Base-by-base conservation (phyloP, 2,329 filamentous ascomycete species). In the Pseudocercospora eumusae region DNA sequence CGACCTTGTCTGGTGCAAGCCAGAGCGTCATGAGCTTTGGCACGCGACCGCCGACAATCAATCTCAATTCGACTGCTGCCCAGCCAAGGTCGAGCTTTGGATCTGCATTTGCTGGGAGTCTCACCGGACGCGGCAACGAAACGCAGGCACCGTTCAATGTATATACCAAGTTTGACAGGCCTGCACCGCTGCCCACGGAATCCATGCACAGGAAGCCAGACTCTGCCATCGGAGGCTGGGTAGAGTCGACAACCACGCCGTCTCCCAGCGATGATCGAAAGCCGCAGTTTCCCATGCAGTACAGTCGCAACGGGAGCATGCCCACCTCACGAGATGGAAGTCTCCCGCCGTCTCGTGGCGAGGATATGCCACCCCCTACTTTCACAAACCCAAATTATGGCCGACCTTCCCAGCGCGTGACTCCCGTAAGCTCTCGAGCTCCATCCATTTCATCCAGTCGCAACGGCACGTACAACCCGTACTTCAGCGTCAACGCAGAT, bases 331-430 rank as follows among this genome's bases (percentile, higher is more conserved):
- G 83, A 63, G 85, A 86, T 61, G 75, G 78, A 45, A 85, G 80
- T 71, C 75, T 84, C 52, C 83, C 85, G 49, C 80, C 84, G 1
- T 86, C 85, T 36, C 80, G 83, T 53, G 81, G 84, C 59, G 76
- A 78, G 10, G 76, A 76, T 15, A 76, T 81, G 50, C 73, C 74
- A 23, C 52, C 52, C 15, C 65, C 74, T 5, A 71, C 73, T 31
- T 78, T 74, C 55, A 57, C 62, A 10, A 60, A 57, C 4, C 56
- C 65, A 1, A 66, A 70, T 27, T 66, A 68, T 52, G 28, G 66
- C n/a, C 58, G 56, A 18, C 44, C 59, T 10, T 63, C 66, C 13
- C 66, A 70, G 33, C 62, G 65, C 9, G 53, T 57, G 3, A 70
- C 66, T 7, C 66, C 69, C 4, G 61, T 56, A 58, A 69, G 61